These are phyloP conservation scores for Peronosclerospora sorghi DNA, from an alignment of 352 stramenopile species.

Conservation along the genomic window DNA sequence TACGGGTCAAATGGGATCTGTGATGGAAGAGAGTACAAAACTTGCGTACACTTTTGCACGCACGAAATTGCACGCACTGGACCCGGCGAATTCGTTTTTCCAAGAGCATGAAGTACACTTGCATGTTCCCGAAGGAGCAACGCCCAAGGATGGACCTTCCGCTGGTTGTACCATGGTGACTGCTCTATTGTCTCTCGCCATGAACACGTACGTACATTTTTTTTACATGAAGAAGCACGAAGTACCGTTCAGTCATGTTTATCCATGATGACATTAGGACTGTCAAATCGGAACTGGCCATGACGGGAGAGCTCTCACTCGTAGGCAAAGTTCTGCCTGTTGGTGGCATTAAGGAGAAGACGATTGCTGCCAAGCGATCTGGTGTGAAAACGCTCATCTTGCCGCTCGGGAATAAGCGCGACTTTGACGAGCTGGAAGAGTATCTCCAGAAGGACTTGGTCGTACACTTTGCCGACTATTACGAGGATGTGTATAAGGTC, in stretches of 20 bases:
- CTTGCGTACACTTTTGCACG: slow-evolving; percentile 93
- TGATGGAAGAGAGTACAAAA: slow-evolving; percentile 98
- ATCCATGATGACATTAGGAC: slow-evolving; percentile 31
- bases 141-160: slow-evolving; percentile 96
- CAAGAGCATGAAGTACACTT: slow-evolving; percentile 94
- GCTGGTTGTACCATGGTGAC: slow-evolving; percentile 98
- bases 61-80: slow-evolving; percentile 58
- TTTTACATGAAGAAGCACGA: not conserved
- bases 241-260: slow-evolving; percentile 8
- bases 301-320: slow-evolving; percentile 95
- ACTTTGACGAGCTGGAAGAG: slow-evolving; percentile 95
- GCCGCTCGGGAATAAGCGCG: slow-evolving; percentile 89
- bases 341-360: slow-evolving; percentile 99
- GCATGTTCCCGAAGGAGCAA: slow-evolving; percentile 97
- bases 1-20: slow-evolving; percentile 95
- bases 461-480: slow-evolving; percentile 95
- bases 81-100: slow-evolving; percentile 88
- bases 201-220: slow-evolving; percentile 65
- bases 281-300: slow-evolving; percentile 92
- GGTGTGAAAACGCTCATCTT: slow-evolving; percentile 92
- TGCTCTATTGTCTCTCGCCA: slow-evolving; percentile 91
- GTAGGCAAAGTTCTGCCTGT: slow-evolving; percentile 98
- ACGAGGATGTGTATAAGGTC: slow-evolving; percentile 92
- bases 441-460: slow-evolving; percentile 95
- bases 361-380: slow-evolving; percentile 93